Evolutionary conservation across 1,139 yeast genomes (phyloP).

Genomic region (Taiozyma onychis): DNA sequence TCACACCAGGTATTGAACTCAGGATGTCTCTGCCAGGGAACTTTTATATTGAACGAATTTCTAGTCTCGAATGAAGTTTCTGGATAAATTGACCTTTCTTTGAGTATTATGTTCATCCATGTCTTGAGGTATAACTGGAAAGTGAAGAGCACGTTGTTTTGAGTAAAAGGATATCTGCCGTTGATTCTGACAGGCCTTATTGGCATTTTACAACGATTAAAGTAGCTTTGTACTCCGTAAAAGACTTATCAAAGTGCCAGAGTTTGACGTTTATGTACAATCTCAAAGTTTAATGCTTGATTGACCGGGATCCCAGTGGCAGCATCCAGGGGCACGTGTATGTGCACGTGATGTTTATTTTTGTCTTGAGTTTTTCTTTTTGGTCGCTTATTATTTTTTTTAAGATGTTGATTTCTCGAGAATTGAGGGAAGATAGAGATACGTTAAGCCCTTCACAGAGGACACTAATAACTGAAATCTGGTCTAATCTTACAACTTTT

Average conservation of each 20-base stretch:
- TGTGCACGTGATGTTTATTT: background rate
- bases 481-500: background rate
- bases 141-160: background rate
- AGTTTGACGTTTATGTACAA: background rate
- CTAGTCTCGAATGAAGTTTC: conserved; percentile 12
- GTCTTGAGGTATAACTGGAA: conserved; percentile 15
- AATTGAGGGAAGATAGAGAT: background rate
- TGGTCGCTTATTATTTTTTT: background rate
- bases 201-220: background rate
- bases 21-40: conserved; percentile 19
- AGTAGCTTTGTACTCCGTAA: background rate
- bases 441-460: background rate
- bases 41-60: conserved; percentile 16
- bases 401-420: background rate
- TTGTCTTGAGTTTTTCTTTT: background rate
- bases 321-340: background rate
- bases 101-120: conserved; percentile 19
- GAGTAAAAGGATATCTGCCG: background rate
- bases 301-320: background rate
- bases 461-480: background rate
- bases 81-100: conserved; percentile 19
- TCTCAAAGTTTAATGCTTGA: background rate
- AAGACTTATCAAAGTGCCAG: background rate
- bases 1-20: conserved; percentile 14
- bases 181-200: background rate